phyloP scores from a whole-genome alignment of 148 eudicot species.

The Simmondsia chinensis region DNA sequence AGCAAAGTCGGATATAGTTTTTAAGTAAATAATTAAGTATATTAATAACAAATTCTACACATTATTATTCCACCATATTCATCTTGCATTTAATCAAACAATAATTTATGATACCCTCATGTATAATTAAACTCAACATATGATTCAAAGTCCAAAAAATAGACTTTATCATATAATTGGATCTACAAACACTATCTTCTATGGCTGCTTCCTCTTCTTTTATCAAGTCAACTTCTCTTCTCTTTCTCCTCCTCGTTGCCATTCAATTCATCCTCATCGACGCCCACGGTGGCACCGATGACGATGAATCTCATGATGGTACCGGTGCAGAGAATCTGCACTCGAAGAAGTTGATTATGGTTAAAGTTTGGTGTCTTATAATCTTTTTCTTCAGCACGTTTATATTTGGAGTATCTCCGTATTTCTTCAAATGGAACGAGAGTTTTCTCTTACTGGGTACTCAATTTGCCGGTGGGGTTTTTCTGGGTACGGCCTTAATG shows the following conservation, averaged over 20 bases:
- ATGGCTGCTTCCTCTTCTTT: conserved; percentile 18
- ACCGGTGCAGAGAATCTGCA: conserved; percentile 6
- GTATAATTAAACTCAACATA: no score
- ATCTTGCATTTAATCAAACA: no score
- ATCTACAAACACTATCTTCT: conserved; percentile 1
- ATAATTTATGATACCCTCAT: no score
- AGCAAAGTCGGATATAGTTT: no score
- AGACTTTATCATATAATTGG: not conserved
- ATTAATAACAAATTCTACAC: no score
- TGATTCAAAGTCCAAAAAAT: not conserved
- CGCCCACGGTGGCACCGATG: conserved; percentile 35
- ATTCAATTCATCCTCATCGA: conserved; percentile 23
- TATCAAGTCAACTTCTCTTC: conserved; percentile 26
- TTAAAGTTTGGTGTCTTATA: conserved; percentile 55
- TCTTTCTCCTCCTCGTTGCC: conserved; percentile 15
- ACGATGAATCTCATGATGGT: not conserved
- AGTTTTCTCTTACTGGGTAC: conserved; percentile 58
- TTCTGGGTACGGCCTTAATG: conserved; percentile 52
- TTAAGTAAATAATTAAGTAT: no score
- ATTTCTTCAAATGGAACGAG: conserved; percentile 57
- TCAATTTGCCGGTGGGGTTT: conserved; percentile 74
- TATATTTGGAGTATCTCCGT: conserved; percentile 63
- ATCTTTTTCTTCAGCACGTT: conserved; percentile 62
- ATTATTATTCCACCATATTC: no score
- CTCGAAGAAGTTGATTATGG: conserved; percentile 34